A percentile compares a stretch with the other conserved stretches of the same genome.
Evolutionary conservation across 2,329 filamentous ascomycete genomes (phyloP).

Genomic region (Colletotrichum tofieldiae): DNA sequence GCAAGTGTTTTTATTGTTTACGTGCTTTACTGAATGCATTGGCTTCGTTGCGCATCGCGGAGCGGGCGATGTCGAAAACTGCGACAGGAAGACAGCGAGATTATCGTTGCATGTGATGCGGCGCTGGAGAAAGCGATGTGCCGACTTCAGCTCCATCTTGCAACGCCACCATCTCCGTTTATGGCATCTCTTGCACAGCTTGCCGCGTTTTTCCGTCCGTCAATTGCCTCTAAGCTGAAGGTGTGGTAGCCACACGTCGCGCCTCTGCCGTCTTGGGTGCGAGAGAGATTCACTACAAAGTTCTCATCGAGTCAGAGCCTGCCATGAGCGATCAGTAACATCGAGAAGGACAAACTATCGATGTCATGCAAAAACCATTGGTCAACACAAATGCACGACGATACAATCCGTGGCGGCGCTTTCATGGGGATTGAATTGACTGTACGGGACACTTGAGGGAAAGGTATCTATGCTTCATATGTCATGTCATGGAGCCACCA

Average conservation of each 20-base stretch:
- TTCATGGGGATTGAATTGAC: background rate
- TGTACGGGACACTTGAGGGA: background rate
- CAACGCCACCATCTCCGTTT: conserved; percentile 1
- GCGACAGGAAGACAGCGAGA: background rate
- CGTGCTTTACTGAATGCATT: background rate
- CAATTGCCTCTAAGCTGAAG: too few species aligned
- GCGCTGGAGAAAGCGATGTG: background rate
- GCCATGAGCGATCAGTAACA: background rate
- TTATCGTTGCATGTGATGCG: background rate
- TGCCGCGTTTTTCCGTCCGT: background rate
- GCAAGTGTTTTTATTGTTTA: background rate
- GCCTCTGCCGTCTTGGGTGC: background rate
- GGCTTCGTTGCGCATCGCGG: background rate
- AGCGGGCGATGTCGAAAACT: background rate
- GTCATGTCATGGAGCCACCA: conserved; percentile 36
- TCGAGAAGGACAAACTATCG: background rate
- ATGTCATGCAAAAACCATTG: background rate
- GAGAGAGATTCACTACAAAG: background rate
- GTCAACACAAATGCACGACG: background rate
- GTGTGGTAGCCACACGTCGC: conserved; percentile 3
- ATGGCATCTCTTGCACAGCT: background rate
- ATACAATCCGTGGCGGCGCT: background rate
- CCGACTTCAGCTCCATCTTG: background rate
- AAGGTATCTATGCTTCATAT: conserved; percentile 38
- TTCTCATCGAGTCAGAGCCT: background rate